Conservation (phyloP, 2,329 filamentous ascomycete species). For the Alternaria sp. region DNA sequence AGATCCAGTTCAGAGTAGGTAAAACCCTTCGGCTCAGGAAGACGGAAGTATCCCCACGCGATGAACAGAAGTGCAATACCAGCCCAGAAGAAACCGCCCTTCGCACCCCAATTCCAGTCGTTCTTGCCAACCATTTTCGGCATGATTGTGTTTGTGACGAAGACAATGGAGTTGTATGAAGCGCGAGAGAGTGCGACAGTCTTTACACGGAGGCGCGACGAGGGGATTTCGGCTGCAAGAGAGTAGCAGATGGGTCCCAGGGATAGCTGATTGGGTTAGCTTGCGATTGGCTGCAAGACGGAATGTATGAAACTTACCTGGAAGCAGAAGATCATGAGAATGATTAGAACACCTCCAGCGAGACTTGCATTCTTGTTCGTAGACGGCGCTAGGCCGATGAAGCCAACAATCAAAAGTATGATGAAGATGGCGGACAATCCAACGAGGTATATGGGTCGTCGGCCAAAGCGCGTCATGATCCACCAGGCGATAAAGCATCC, state of each 20-base stretch:
- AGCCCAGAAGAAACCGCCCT: constrained; percentile 36
- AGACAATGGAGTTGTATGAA: constrained; percentile 34
- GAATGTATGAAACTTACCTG: constrained; percentile 18
- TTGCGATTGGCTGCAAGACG: constrained; percentile 40
- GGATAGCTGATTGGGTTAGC: constrained; percentile 74
- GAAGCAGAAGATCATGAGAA: constrained; percentile 38
- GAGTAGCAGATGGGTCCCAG: constrained; percentile 90
- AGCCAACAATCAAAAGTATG: constrained; percentile 65
- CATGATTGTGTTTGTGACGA: constrained; percentile 34
- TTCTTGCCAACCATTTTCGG: constrained; percentile 36
- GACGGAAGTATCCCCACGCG: constrained; percentile 34
- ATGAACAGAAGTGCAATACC: constrained; percentile 30
- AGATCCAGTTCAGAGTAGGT: constrained; percentile 35
- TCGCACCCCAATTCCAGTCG: constrained; percentile 37
- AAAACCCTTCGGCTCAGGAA: constrained; percentile 31
- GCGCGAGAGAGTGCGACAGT: constrained; percentile 80
- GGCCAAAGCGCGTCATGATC: constrained; percentile 78
- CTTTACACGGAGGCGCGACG: constrained; percentile 83
- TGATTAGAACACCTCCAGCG: constrained; percentile 35
- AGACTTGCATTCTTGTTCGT: constrained; percentile 55
- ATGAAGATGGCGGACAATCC: constrained; percentile 53
- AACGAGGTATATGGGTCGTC: constrained; percentile 75
- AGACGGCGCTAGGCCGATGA: constrained; percentile 67
- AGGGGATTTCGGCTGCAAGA: constrained; percentile 81
- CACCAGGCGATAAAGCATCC: constrained; percentile 79